Conservation (phyloP, 441 rosid genomes). For the Theobroma grandiflorum region DNA sequence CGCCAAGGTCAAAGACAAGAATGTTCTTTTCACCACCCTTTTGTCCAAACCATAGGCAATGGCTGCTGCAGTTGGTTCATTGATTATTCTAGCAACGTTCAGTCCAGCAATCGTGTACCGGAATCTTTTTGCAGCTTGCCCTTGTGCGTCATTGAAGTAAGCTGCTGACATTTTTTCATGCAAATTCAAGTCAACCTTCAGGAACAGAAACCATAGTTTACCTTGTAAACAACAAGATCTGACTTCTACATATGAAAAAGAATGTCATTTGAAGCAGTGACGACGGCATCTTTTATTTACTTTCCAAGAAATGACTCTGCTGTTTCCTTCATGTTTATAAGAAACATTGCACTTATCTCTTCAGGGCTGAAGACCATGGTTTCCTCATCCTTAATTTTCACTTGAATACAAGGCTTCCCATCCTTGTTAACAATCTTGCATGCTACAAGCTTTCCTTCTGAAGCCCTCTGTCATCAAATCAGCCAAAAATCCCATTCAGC, state of each 20-base stretch:
- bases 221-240: not conserved
- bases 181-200: conserved; percentile 15
- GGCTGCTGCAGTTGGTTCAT: conserved; percentile 96
- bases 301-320: conserved; percentile 96
- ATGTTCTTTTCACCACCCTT: conserved; percentile 93
- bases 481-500: conserved; percentile 19
- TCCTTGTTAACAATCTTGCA: conserved; percentile 90
- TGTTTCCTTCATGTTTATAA: conserved; percentile 91
- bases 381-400: conserved; percentile 82
- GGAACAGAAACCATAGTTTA: conserved; percentile 23
- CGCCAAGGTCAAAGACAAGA: conserved; percentile 94
- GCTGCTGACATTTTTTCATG: conserved; percentile 37
- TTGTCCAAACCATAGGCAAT: conserved; percentile 91
- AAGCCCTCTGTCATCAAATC: conserved; percentile 90
- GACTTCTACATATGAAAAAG: not conserved
- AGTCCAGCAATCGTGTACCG: conserved; percentile 83
- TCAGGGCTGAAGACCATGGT: conserved; percentile 92
- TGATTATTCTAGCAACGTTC: conserved; percentile 86
- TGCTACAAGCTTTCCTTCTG: conserved; percentile 88
- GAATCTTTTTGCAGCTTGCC: conserved; percentile 97
- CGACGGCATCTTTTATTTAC: conserved; percentile 95
- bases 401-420: conserved; percentile 92
- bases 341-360: conserved; percentile 86
- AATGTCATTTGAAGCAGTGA: conserved; percentile 64
- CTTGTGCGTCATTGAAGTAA: conserved; percentile 96